A percentile compares a stretch with the other conserved stretches of the same genome.
Conservation (phyloP, 1,139 yeast genomes). For the Blastobotrys indianensis region DNA sequence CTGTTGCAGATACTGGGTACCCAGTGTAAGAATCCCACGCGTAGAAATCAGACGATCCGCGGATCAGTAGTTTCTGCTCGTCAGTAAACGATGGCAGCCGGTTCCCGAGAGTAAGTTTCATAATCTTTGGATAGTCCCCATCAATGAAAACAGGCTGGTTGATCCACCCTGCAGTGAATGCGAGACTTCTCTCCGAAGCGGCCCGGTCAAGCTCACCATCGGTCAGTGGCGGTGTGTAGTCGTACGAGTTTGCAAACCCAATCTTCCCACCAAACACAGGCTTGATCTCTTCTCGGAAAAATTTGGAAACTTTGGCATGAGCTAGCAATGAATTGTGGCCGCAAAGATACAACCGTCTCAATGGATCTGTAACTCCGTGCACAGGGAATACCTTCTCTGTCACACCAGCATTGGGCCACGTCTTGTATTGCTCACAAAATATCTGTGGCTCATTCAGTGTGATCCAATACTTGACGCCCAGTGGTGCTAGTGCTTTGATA, state of each 20-base stretch:
- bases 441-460: slow-evolving; percentile 37
- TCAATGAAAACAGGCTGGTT: slow-evolving; percentile 33
- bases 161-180: slow-evolving; percentile 31
- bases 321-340: slow-evolving; percentile 33
- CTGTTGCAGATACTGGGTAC: slow-evolving; percentile 28
- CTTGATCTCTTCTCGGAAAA: slow-evolving; percentile 33
- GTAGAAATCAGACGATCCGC: slow-evolving; percentile 33
- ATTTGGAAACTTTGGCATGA: slow-evolving; percentile 31
- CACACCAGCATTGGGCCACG: slow-evolving; percentile 20
- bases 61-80: slow-evolving; percentile 28
- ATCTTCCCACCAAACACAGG: slow-evolving; percentile 26
- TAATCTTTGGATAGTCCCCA: slow-evolving; percentile 35
- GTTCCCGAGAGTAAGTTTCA: slow-evolving; percentile 24
- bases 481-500: slow-evolving; percentile 33
- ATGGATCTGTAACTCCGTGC: slow-evolving; percentile 15
- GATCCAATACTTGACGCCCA: slow-evolving; percentile 35
- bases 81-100: slow-evolving; percentile 27
- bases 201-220: slow-evolving; percentile 15
- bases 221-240: slow-evolving; percentile 24
- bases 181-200: slow-evolving; percentile 33
- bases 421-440: slow-evolving; percentile 21
- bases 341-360: slow-evolving; percentile 19
- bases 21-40: slow-evolving; percentile 39
- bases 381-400: slow-evolving; percentile 24
- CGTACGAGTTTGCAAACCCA: slow-evolving; percentile 28